Evolutionary conservation across 2,329 filamentous ascomycete species (phyloP).

Genomic region (Coniochaeta ligniaria): DNA sequence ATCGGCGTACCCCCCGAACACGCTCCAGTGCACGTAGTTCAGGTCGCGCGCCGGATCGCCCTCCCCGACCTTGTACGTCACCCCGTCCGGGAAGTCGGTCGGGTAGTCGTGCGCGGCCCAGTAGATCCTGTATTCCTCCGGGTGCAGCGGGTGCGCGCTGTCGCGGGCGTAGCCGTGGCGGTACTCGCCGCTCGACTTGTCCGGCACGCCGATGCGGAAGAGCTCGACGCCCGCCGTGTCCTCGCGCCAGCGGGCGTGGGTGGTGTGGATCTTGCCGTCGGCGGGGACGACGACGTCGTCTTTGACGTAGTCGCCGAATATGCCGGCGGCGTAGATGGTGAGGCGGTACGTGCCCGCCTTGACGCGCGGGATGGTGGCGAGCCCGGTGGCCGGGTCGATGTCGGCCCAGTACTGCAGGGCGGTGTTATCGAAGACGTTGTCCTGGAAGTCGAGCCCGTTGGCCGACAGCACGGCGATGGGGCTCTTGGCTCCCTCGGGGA

Average conservation of each 20-base stretch:
- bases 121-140: constrained; percentile 54
- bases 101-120: constrained; percentile 54
- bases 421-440: constrained; percentile 46
- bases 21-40: constrained; percentile 61
- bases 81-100: constrained; percentile 50
- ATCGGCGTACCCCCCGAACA: constrained; percentile 50
- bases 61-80: constrained; percentile 49
- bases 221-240: constrained; percentile 52
- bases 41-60: constrained; percentile 40
- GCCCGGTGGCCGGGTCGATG: constrained; percentile 33
- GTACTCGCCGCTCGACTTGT: constrained; percentile 55
- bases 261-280: constrained; percentile 30
- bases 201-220: constrained; percentile 56
- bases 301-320: constrained; percentile 53
- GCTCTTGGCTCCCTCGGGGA: constrained; percentile 43
- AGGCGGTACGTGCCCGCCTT: constrained; percentile 53
- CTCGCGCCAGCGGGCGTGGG: constrained; percentile 38
- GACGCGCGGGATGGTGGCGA: constrained; percentile 44
- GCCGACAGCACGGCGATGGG: constrained; percentile 48
- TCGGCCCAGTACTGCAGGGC: constrained; percentile 58
- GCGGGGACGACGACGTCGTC: constrained; percentile 38
- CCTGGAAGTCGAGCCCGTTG: constrained; percentile 47
- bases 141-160: constrained; percentile 37
- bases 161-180: constrained; percentile 47
- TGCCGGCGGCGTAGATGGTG: constrained; percentile 54